Percentiles rank a stretch among this genome's conserved stretches.
phyloP scores from a whole-genome alignment of 2,329 filamentous ascomycete species.

The Huntiella decipiens region DNA sequence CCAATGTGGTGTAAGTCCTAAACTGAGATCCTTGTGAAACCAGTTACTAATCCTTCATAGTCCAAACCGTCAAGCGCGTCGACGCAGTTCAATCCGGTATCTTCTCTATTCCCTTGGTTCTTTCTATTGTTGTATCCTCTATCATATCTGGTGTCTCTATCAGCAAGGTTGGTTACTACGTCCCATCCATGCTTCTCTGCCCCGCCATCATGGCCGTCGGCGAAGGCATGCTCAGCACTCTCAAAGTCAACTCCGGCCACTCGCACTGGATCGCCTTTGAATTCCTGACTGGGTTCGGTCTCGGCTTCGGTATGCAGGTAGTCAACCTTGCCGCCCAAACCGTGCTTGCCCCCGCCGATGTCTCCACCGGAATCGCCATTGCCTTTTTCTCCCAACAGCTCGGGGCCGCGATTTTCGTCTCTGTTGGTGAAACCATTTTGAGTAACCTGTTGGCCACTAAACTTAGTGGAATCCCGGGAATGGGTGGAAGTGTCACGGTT shows the following conservation, averaged over 20 bases:
- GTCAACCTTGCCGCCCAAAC: conserved; percentile 37
- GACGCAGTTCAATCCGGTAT: conserved; percentile 35
- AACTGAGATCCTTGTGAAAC: background rate
- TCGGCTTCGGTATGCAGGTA: conserved; percentile 40
- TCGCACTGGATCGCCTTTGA: conserved; percentile 41
- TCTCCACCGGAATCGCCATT: conserved; percentile 35
- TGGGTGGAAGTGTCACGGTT: conserved; percentile 26
- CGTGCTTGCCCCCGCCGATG: conserved; percentile 30
- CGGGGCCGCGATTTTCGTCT: conserved; percentile 38
- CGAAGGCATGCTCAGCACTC: conserved; percentile 38
- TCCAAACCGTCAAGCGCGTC: conserved; percentile 36
- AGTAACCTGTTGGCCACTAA: conserved; percentile 25
- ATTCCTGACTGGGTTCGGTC: conserved; percentile 37
- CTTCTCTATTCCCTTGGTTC: conserved; percentile 36
- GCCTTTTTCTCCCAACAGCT: conserved; percentile 40
- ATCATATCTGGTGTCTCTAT: conserved; percentile 29
- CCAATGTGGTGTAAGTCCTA: conserved; percentile 33
- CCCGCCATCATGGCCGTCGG: conserved; percentile 32
- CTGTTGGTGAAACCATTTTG: conserved; percentile 36
- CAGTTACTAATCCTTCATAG: conserved; percentile 15
- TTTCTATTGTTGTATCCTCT: conserved; percentile 34
- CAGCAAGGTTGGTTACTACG: conserved; percentile 39
- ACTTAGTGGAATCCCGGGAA: conserved; percentile 22
- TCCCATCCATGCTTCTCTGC: conserved; percentile 33
- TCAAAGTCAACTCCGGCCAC: conserved; percentile 26